Evolutionary conservation across 148 eudicot species (phyloP), one percentile per base, ranked within the genome.

Genomic region (Rheum nobile): DNA sequence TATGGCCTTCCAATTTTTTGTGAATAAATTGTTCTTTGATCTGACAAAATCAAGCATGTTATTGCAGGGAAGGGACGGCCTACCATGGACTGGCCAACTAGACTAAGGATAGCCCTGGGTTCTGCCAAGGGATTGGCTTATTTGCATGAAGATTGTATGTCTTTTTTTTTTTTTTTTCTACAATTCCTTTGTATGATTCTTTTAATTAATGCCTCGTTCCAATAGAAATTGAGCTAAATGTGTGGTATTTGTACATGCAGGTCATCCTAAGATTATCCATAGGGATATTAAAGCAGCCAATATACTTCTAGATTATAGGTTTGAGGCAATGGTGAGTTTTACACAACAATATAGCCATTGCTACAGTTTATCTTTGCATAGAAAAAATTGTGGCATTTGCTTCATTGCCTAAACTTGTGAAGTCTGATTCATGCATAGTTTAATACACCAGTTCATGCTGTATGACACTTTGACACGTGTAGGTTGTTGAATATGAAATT

Each of bases 201-300:
- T 63, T 32, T 65, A 34, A 17, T 8, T 4, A 34, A 32, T 65
- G 22, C 70, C 70, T 65, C 4, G 21, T 65, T 31, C 21, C 12
- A 65, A 7, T 34, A 65, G 70, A 65, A 26, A 38, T 73, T 28
- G n/a, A 74, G 70, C 46, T 74, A 75, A 78, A 65, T 50, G 43
- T 75, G 8, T 72, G 2, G 8, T 71, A 22, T 42, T 46, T 77
- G 22, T 75, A 24, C 59, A 42, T 79, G 77, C 83, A 96, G 99
- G 99, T 77, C 93, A 96, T 85, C 99, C 97, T 28, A 96, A 96
- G 82, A 96, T 96, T 71, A 90, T 96, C 74, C 99, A 96, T 72
- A 85, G 99, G 48, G 99, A 96, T 79, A 96, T 96, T 71, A 96
- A 96, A 84, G 88, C 92, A n/a, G 77, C 99, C 43, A 96, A 96